Evolutionary conservation across 1,284 basidiomycete genomes (phyloP).

Genomic region (Tremellales sp.): DNA sequence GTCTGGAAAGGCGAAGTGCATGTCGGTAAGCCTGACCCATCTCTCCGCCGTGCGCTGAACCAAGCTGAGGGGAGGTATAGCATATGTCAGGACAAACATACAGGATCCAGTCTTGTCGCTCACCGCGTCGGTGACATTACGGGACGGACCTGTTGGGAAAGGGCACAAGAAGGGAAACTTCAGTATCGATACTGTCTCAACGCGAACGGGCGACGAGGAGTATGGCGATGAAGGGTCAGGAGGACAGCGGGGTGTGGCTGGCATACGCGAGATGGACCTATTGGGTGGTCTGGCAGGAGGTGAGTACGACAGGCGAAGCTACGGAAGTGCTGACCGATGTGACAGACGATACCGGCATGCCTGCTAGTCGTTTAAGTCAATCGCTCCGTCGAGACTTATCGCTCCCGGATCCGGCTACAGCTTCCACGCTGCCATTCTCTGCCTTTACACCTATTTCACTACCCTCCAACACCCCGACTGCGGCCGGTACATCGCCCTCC

Average conservation of each 20-base stretch:
- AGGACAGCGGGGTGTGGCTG: slow-evolving; percentile 42
- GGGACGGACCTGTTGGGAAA: slow-evolving; percentile 57
- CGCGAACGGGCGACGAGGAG: slow-evolving; percentile 16
- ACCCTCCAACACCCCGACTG: too few relatives aligned
- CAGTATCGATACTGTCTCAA: slow-evolving; percentile 22
- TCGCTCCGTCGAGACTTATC: slow-evolving; percentile 32
- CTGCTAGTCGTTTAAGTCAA: slow-evolving; percentile 32
- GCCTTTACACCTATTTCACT: not conserved
- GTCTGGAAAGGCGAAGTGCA: slow-evolving; percentile 68
- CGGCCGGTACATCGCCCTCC: too few relatives aligned
- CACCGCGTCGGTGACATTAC: slow-evolving; percentile 71
- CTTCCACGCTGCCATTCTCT: not conserved
- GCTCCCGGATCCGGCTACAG: slow-evolving; percentile 12
- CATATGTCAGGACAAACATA: slow-evolving; percentile 67
- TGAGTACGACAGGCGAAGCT: too few relatives aligned
- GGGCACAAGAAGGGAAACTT: slow-evolving; percentile 13
- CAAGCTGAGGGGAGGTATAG: slow-evolving; percentile 37
- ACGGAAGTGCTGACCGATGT: too few relatives aligned
- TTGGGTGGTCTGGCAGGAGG: slow-evolving; percentile 57
- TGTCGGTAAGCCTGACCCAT: slow-evolving; percentile 63
- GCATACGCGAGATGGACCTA: slow-evolving; percentile 74
- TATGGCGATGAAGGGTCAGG: slow-evolving; percentile 18
- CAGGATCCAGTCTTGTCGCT: slow-evolving; percentile 71
- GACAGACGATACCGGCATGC: slow-evolving; percentile 25
- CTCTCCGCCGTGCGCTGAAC: not conserved